Evolutionary conservation across 192 early-diverging fungal species (phyloP), one percentile per base, ranked within the genome.

Genomic region (Mortierella claussenii): DNA sequence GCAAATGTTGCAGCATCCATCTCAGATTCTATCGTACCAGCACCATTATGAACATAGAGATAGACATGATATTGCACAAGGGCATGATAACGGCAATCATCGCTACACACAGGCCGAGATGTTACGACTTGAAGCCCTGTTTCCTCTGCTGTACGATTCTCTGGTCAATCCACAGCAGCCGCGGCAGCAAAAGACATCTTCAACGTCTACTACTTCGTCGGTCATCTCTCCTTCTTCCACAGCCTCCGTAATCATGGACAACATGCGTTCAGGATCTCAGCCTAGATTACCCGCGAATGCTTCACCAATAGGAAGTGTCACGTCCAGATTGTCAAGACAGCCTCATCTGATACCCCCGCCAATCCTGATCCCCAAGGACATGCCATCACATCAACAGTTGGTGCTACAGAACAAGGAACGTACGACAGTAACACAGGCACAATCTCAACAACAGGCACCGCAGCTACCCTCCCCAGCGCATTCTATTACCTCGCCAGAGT

Each of bases 401-500:
- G 30, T 18, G 64, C 40, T 45, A 51, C 37, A 54, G 6, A 24
- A 50, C 18, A 26, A 10, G 18, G 26, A 27, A 6, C 12, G 15
- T n/a, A 0, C 40, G 33, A 26, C 40, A 36, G 17, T 33, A 50
- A 26, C 48, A 49, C 32, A 46, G n/a, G 27, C 49, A 51, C 20
- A 46, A 46, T 7, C 5, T 46, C 10, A 15, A 46, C 18, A 46
- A 46, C 45, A 51, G 37, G 8, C 37, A 37, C 59, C 48, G 23
- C 31, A 52, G 17, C 36, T 76, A 18, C 45, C 57, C 13, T 64
- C 60, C 1, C 64, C 62, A 1, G 32, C 46, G 11, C 21, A 50
- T 15, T 33, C 63, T 20, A 37, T 57, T 20, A 30, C 56, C 31
- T 66, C 71, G 0, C 64, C 71, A 47, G 71, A 76, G 36, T 76